Base-by-base conservation (phyloP, 768 basidiomycete species). In the Amanita muscaria region DNA sequence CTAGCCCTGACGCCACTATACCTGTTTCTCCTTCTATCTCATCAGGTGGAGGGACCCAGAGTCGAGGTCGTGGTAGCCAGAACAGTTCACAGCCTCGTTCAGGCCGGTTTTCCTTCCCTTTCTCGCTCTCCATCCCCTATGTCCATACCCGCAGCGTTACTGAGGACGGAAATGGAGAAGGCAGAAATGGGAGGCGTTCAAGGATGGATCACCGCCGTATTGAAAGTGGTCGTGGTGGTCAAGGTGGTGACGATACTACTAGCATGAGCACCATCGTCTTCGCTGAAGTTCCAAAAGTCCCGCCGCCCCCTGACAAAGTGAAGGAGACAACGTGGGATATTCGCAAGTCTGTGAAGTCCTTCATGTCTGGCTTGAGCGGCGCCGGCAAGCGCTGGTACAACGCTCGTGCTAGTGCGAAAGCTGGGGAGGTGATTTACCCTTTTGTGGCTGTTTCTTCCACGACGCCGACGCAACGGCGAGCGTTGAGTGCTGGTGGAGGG, bases 71-170 rank as follows among this genome's bases (percentile, higher is more conserved):
- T n/a, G 32, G 41, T 22, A 33, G 41, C 21, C 41, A 42, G 32
- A 33, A 15, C 31, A 30, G 19, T 30, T 42, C 30, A 21, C 31
- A 30, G n/a, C 41, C 41, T 0, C 41, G 21, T 15, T 42, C 41
- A 14, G 32, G 32, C 18, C 11, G 29, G 0, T 32, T 19, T 10
- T 42, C 41, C n/a, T n/a, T 42, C 29, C 41, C 41, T 5, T 31
- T 42, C n/a, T 42, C 41, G 30, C 31, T 42, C 29, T 42, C 41
- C 12, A 16, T 42, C 12, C 41, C 29, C 41, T 18, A 42, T n/a
- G 21, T 42, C 10, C 41, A 30, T 23, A 14, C 12, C 14, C 41
- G 29, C 27, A 31, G 40, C 8, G 10, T 4, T n/a, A 29, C 25
- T 3, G 40, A 42, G 12, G 25, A 31, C 6, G 40, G 19, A 18